A percentile compares a stretch with the other conserved stretches of the same genome.
These are phyloP conservation scores for Fusarium solani-melongenae DNA, from an alignment of 2,329 filamentous ascomycete genomes.

Conservation along the genomic window DNA sequence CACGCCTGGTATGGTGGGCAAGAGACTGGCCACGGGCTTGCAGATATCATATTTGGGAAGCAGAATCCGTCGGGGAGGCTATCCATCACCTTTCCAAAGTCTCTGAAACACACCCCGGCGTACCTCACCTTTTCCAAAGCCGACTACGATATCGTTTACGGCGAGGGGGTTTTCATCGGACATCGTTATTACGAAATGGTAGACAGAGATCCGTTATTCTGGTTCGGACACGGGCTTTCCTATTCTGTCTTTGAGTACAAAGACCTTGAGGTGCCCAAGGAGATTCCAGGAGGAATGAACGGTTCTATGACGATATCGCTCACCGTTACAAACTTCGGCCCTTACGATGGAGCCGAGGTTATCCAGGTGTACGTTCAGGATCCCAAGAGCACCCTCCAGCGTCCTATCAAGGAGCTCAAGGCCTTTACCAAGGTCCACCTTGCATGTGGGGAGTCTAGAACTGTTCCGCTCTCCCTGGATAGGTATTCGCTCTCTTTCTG, in stretches of 20 bases:
- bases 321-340: not conserved
- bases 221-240: conserved; percentile 77
- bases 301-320: not conserved
- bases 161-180: conserved; percentile 79
- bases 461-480: not conserved
- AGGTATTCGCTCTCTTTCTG: not conserved
- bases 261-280: not conserved
- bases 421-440: not conserved
- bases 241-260: conserved; percentile 53
- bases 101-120: conserved; percentile 73
- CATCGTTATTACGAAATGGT: conserved; percentile 75
- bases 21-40: conserved; percentile 38
- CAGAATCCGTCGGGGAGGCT: conserved; percentile 63
- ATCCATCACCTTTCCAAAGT: conserved; percentile 72
- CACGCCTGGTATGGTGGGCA: conserved; percentile 45
- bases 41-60: conserved; percentile 40
- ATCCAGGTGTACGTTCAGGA: not conserved
- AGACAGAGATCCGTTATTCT: conserved; percentile 64
- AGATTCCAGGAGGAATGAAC: not conserved
- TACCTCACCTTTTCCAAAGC: conserved; percentile 75
- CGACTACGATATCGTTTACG: conserved; percentile 73
- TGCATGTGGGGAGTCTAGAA: not conserved
- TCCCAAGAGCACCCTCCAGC: not conserved
- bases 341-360: not conserved
- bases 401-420: not conserved